Evolutionary conservation across 345 rosid genomes (phyloP).

Genomic region (rapeseed (Brassica napus)): Da-Ae NC_063436.1:2807501-2808000

Average conservation of each 20-base stretch:
- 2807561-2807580: slow-evolving; percentile 25
- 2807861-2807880: background rate
- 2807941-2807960: background rate
- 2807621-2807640: slow-evolving; percentile 58
- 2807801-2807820: background rate
- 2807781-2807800: background rate
- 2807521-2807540: slow-evolving; percentile 27
- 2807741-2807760: slow-evolving; percentile 52
- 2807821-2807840: background rate
- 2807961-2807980: no score
- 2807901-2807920: background rate
- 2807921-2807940: background rate
- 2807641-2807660: slow-evolving; percentile 58
- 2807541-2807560: slow-evolving; percentile 34
- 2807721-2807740: slow-evolving; percentile 62
- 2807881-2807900: background rate
- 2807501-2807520: slow-evolving; percentile 39
- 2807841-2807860: background rate
- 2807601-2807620: background rate
- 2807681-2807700: slow-evolving; percentile 57
- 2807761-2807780: slow-evolving; percentile 4
- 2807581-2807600: background rate
- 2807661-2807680: slow-evolving; percentile 55
- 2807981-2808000: background rate
- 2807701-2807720: slow-evolving; percentile 62